Evolutionary conservation across 345 rosid genomes (phyloP).

Genomic region (Salix brachista): DNA sequence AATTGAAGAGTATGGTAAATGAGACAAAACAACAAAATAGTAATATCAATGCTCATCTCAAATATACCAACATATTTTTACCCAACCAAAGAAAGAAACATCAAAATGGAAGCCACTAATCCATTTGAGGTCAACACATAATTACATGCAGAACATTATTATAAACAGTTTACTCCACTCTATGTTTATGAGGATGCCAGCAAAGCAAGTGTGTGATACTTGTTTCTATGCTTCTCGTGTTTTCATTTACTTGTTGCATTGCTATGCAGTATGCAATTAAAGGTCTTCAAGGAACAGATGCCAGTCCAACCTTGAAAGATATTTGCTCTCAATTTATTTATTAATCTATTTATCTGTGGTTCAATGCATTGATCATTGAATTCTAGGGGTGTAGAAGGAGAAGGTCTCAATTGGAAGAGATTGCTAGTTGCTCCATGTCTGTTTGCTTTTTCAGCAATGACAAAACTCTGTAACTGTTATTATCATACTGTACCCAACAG

Average conservation of each 20-base stretch:
- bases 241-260: not conserved
- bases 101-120: not conserved
- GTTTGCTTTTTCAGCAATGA: not conserved
- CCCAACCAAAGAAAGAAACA: not conserved
- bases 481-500: not conserved
- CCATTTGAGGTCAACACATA: not conserved
- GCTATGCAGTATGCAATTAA: not conserved
- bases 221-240: not conserved
- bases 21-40: not conserved
- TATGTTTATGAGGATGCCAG: not conserved
- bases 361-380: not conserved
- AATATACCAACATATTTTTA: not conserved
- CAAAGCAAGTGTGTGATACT: not conserved
- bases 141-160: not conserved
- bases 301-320: not conserved
- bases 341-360: not conserved
- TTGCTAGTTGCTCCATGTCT: not conserved
- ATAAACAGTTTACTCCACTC: not conserved
- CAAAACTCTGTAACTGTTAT: not conserved
- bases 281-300: not conserved
- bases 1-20: not conserved
- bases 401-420: not conserved
- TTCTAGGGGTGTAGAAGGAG: not conserved
- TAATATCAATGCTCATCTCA: not conserved
- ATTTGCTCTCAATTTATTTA: not conserved